phyloP scores from a whole-genome alignment of 768 basidiomycete species.

The Pleurotus salmoneostramineus region DNA sequence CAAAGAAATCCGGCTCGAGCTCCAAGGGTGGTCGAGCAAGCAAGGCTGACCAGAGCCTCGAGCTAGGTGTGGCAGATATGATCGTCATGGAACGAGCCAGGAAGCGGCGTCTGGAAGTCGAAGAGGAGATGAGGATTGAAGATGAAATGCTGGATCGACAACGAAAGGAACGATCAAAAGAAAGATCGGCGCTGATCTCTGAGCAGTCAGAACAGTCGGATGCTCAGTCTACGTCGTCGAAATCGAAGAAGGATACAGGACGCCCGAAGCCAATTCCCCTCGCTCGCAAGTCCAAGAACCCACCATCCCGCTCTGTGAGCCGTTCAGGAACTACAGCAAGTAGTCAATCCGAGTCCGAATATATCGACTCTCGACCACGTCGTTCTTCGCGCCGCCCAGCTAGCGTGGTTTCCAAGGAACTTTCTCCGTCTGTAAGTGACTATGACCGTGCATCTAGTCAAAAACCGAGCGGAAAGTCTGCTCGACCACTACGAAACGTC shows the following conservation, averaged over 20 bases:
- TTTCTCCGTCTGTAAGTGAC: not conserved
- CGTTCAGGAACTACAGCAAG: not conserved
- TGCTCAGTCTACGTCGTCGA: not conserved
- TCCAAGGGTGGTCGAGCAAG: not conserved
- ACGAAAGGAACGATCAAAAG: slow-evolving; percentile 1
- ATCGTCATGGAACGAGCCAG: slow-evolving; percentile 53
- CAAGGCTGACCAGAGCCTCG: slow-evolving; percentile 18
- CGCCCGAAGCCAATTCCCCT: slow-evolving; percentile 20
- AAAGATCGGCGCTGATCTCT: no score
- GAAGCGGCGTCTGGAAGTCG: slow-evolving; percentile 48
- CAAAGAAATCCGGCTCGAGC: not conserved
- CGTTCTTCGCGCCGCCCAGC: not conserved
- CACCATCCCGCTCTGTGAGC: not conserved
- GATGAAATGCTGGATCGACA: slow-evolving; percentile 17
- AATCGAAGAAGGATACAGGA: no score
- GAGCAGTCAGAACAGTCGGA: not conserved
- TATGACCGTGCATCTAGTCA: not conserved
- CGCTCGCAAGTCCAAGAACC: slow-evolving; percentile 7
- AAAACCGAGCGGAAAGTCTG: not conserved
- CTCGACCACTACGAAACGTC: no score
- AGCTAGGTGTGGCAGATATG: slow-evolving; percentile 41
- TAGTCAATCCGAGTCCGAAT: not conserved
- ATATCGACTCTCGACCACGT: not conserved
- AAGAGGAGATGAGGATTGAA: slow-evolving; percentile 33
- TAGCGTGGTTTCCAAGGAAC: not conserved